A percentile compares a stretch with the other conserved stretches of the same genome.
Evolutionary conservation across 1,139 yeast genomes (phyloP).

Genomic region (Sugiyamaella pinicola): DNA sequence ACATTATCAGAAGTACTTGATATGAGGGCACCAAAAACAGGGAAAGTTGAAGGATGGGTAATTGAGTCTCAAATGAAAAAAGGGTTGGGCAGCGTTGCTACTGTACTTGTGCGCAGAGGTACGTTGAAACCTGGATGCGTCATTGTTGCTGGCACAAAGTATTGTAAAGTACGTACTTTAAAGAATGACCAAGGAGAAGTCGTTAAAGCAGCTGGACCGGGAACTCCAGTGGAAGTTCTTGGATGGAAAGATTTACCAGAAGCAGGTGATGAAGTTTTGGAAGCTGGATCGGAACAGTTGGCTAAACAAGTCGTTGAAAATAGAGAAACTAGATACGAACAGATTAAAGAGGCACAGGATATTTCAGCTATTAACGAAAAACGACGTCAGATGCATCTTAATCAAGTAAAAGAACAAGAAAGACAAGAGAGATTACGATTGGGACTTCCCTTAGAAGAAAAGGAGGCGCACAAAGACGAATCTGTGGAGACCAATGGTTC

Average conservation of each 20-base stretch:
- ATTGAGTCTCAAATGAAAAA: slow-evolving; percentile 82
- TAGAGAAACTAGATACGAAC: slow-evolving; percentile 58
- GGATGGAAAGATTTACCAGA: slow-evolving; percentile 96
- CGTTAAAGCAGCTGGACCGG: slow-evolving; percentile 74
- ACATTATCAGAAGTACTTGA: slow-evolving; percentile 84
- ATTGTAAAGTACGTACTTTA: slow-evolving; percentile 84
- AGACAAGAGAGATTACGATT: slow-evolving; percentile 39
- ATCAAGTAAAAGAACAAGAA: slow-evolving; percentile 41
- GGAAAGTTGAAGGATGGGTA: slow-evolving; percentile 80
- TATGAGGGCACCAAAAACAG: slow-evolving; percentile 60
- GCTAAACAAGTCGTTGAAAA: slow-evolving; percentile 77
- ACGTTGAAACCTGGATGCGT: slow-evolving; percentile 68
- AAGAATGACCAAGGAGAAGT: slow-evolving; percentile 70
- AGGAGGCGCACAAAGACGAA: slow-evolving; percentile 35
- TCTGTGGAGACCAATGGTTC: slow-evolving; percentile 39
- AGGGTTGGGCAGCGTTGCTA: slow-evolving; percentile 85
- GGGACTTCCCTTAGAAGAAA: slow-evolving; percentile 43
- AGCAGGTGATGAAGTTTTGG: slow-evolving; percentile 84
- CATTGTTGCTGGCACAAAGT: slow-evolving; percentile 81
- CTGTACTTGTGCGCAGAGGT: slow-evolving; percentile 81
- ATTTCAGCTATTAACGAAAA: slow-evolving; percentile 69
- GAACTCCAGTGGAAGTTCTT: slow-evolving; percentile 86
- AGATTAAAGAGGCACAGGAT: slow-evolving; percentile 63
- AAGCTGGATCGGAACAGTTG: slow-evolving; percentile 69
- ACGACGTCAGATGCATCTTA: slow-evolving; percentile 50